Base-by-base conservation (phyloP, 2,329 filamentous ascomycete genomes). In the Camillea tinctor region DNA sequence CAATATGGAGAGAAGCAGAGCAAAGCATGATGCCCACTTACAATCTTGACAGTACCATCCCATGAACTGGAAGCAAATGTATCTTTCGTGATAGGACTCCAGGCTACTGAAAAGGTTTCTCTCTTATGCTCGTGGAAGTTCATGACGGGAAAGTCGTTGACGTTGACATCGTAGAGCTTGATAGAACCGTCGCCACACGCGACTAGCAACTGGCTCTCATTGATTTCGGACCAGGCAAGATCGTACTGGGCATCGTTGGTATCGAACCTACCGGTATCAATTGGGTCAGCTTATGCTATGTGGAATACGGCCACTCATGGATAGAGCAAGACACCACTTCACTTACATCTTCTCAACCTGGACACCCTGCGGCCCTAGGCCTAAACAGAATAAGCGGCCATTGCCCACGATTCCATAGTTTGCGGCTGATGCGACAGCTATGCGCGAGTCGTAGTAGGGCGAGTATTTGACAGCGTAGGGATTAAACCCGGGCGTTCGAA, bases 341-440 rank as follows among this genome's bases (percentile, higher is more conserved):
- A 67, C 79, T 69, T 73, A 94, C 88, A 85, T 89, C 81, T 95
- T 96, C 74, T 96, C 88, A 54, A 92, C 86, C 57, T 90, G 87
- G 60, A 97, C 90, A 9, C 95, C 95, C 61, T 91, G 86, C 0
- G 92, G 84, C 3, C 92, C 96, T 65, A 99, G 79, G 26, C 89
- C 90, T 23, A 98, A 82, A 60, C 94, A 88, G 72, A 91, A 98
- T 1, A 98, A 79, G 50, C 93, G 87, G 11, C 95, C 95, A 80
- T 99, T 99, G 53, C 95, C 95, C 40, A 99, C 94, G 48, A 99
- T 90, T 48, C 95, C 95, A 78, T 95, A 99, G 81, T 99, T 98
- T 65, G 94, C 88, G n/a, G 93, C 90, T 1, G 91, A 85, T 26
- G 92, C 91, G 69, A 97, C 93, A 59, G 94, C 94, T 65, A 99